These are phyloP conservation scores for Stagonosporopsis chrysanthemi DNA, from an alignment of 2,329 filamentous ascomycete genomes.

Conservation along the genomic window DNA sequence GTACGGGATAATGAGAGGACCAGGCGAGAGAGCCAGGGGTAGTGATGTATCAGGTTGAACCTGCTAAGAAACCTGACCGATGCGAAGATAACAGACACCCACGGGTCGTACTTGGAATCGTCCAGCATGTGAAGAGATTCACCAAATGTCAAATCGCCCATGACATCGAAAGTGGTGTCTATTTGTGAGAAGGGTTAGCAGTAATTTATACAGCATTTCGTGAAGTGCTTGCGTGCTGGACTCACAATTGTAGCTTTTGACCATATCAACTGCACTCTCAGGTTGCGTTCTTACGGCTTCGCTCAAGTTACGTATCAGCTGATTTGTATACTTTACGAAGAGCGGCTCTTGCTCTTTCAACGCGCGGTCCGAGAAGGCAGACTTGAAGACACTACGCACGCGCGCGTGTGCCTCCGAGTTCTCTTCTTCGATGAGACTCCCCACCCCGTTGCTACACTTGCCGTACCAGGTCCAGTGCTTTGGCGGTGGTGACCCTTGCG, in stretches of 20 bases:
- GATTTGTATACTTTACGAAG: constrained; percentile 51
- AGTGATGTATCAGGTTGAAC: constrained; percentile 21
- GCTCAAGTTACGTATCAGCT: constrained; percentile 50
- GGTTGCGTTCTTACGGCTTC: constrained; percentile 37
- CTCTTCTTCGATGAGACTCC: constrained; percentile 18
- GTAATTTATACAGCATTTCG: too few species aligned
- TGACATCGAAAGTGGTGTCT: constrained; percentile 44
- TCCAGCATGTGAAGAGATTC: constrained; percentile 43
- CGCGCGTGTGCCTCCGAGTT: constrained; percentile 47
- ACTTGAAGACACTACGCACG: constrained; percentile 49
- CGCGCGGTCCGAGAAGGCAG: constrained; percentile 54
- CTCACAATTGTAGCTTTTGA: constrained; percentile 43
- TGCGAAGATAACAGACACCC: constrained; percentile 42
- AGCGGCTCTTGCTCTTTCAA: constrained; percentile 52
- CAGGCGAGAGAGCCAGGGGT: background rate
- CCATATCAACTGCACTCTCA: constrained; percentile 44
- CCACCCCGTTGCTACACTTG: constrained; percentile 28
- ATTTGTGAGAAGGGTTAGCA: background rate
- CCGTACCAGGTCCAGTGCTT: constrained; percentile 30
- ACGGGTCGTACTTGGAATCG: constrained; percentile 39
- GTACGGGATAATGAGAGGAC: background rate
- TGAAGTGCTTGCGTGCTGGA: background rate
- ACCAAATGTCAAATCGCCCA: constrained; percentile 45
- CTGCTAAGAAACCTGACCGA: constrained; percentile 4
- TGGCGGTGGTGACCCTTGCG: constrained; percentile 22